phyloP scores from a whole-genome alignment of 768 basidiomycete species.

The Boletus sp. region DNA sequence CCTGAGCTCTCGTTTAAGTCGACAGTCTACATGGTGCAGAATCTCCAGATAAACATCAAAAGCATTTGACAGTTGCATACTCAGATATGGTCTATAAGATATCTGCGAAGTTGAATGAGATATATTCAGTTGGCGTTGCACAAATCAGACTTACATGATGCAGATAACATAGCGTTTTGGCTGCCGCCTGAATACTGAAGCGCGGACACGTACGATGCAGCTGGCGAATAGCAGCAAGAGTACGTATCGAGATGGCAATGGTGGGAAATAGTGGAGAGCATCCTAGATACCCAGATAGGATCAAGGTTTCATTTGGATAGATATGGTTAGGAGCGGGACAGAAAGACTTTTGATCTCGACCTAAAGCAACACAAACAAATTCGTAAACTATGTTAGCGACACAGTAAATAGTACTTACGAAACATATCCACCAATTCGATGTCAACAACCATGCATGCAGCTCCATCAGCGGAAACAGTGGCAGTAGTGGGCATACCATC shows the following conservation, averaged over 20 bases:
- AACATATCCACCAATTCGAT: not conserved
- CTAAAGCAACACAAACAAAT: too few relatives aligned
- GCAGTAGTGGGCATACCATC: not conserved
- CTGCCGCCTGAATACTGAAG: conserved; percentile 6
- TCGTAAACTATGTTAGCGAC: too few relatives aligned
- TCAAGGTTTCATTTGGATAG: conserved; percentile 9
- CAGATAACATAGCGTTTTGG: not conserved
- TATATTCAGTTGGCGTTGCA: too few relatives aligned
- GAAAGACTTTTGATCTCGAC: too few relatives aligned
- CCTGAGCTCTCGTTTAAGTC: not conserved
- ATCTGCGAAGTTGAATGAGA: conserved; percentile 1
- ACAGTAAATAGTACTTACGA: not conserved
- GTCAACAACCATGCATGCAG: not conserved
- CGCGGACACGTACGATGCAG: conserved; percentile 1
- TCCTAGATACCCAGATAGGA: conserved; percentile 10
- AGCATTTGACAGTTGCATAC: not conserved
- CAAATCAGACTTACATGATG: not conserved
- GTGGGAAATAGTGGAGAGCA: conserved; percentile 1
- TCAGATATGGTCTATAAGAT: not conserved
- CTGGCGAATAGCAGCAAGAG: conserved; percentile 7
- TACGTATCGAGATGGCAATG: conserved; percentile 15
- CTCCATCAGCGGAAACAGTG: too few relatives aligned
- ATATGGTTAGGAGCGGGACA: too few relatives aligned
- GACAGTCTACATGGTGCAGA: not conserved
- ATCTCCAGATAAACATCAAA: conserved; percentile 16